Evolutionary conservation across 768 basidiomycete species (phyloP).

Genomic region (Mycena maculata): DNA sequence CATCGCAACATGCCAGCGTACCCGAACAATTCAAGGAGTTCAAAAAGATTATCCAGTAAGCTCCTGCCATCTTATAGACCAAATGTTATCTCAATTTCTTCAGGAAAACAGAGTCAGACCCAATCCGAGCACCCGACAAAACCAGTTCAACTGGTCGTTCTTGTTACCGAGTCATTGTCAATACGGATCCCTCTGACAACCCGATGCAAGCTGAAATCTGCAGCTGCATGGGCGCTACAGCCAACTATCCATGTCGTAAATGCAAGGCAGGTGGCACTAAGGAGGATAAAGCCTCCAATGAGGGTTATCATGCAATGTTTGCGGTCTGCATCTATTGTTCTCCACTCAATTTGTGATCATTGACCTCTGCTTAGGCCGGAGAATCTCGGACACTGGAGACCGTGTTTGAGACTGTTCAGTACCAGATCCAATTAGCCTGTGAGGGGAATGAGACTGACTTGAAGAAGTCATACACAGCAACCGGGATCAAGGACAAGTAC

Average conservation of each 20-base stretch:
- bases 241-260: constrained; percentile 33
- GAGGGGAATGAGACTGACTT: constrained; percentile 12
- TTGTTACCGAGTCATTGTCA: constrained; percentile 15
- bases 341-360: not conserved
- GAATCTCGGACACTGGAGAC: constrained; percentile 9
- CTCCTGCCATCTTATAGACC: not conserved
- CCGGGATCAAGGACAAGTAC: constrained; percentile 41
- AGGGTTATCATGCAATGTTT: constrained; percentile 40
- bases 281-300: constrained; percentile 31
- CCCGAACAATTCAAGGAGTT: constrained; percentile 41
- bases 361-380: constrained; percentile 2
- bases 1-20: constrained; percentile 41
- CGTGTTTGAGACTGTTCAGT: not conserved
- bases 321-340: not conserved
- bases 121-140: constrained; percentile 26
- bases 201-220: constrained; percentile 42
- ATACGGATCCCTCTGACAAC: constrained; percentile 38
- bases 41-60: constrained; percentile 29
- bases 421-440: constrained; percentile 1
- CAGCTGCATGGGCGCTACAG: constrained; percentile 41
- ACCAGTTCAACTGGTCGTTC: constrained; percentile 20
- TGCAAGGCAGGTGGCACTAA: constrained; percentile 39
- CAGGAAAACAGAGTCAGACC: constrained; percentile 18
- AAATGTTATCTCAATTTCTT: not conserved
- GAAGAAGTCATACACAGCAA: constrained; percentile 18